Base-by-base conservation (phyloP, 2,329 filamentous ascomycete genomes). In the Stylonectria norvegica region DNA sequence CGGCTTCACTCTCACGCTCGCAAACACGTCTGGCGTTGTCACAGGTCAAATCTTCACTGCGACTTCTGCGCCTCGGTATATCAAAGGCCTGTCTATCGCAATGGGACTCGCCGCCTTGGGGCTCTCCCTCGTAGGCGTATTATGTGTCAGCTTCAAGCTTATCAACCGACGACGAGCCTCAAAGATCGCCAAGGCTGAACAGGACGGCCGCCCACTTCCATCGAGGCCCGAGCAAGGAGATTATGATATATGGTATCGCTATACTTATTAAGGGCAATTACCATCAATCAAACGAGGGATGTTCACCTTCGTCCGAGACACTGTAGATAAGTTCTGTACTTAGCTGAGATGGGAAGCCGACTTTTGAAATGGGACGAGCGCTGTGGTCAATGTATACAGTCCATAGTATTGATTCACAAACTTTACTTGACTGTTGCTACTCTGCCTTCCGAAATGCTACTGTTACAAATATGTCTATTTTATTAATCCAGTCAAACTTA, bases 21-120 rank as follows among this genome's bases (percentile, higher is more conserved):
- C 68, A 4, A 74, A 74, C 36, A 67, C 64, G 7, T 68, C 70
- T 0, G 71, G 71, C n/a, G 68, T 74, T 4, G 68, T 70, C 4
- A 68, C 69, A 1, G 70, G 70, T 0, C 70, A 73, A 42, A 64
- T 73, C 2, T 73, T 65, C 36, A 55, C 52, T 8, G 42, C 55
- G 33, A 11, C 51, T 16, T 41, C 52, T 38, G 40, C 60, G 41
- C 58, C 58, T 1, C 46, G 56, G 12, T 61, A 60, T 35, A 56
- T 56, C 19, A 40, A 33, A 9, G 58, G 58, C 3, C 36, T 56
- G 4, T 51, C 50, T 5, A 52, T 59, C 34, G 51, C 55, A 5
- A 40, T 60, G 43, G 57, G 57, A 2, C 44, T 61, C 14, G 48
- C 57, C 5, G 47, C 39, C 10, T 46, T 59, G 20, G 58, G 50